These are phyloP conservation scores for Gymnopilus junonius DNA, from an alignment of 768 basidiomycete genomes.

Conservation along the genomic window DNA sequence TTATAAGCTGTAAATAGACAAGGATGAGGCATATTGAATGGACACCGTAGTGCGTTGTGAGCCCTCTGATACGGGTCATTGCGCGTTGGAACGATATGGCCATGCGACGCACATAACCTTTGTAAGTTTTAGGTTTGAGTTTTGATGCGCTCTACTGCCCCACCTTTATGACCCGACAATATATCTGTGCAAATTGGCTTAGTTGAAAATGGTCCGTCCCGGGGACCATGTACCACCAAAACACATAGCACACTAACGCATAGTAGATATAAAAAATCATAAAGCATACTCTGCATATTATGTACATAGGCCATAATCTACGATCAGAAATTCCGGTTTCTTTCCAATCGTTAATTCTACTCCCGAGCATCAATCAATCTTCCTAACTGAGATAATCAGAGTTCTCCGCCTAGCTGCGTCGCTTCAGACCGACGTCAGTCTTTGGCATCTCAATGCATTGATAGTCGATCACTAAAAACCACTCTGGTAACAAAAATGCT, in stretches of 20 bases:
- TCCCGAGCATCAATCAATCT: background rate
- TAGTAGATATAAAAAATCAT: background rate
- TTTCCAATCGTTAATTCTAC: background rate
- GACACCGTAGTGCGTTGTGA: background rate
- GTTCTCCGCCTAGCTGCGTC: background rate
- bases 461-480: background rate
- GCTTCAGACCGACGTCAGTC: background rate
- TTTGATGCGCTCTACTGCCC: background rate
- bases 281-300: too few relatives aligned
- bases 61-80: background rate
- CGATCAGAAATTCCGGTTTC: background rate
- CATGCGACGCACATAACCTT: background rate
- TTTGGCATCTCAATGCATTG: background rate
- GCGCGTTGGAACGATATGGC: background rate
- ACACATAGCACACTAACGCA: too few relatives aligned
- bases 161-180: background rate
- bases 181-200: background rate
- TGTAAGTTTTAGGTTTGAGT: background rate
- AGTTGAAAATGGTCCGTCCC: background rate
- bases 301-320: background rate
- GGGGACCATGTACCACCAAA: background rate
- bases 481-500: background rate
- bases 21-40: background rate
- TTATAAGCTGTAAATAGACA: background rate
- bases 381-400: slow-evolving; percentile 5